Conservation (phyloP, 1,284 basidiomycete genomes). For the Irpex lacteus region DNA sequence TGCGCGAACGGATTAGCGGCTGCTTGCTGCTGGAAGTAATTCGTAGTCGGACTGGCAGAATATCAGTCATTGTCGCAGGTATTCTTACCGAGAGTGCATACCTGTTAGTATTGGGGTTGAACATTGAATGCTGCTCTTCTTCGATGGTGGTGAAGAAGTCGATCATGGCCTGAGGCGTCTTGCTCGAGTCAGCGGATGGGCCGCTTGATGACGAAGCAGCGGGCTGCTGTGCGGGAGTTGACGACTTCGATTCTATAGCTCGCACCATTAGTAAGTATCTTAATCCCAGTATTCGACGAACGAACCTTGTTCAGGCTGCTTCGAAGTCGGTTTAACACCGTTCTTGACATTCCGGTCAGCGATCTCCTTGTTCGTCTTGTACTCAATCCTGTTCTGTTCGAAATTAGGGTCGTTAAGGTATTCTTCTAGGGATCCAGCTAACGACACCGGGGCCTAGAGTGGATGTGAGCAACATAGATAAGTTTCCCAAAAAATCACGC, state of each 20-base stretch:
- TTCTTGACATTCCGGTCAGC: conserved; percentile 52
- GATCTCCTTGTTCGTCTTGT: conserved; percentile 82
- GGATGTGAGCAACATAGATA: background rate
- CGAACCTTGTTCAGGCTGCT: conserved; percentile 28
- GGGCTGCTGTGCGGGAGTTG: conserved; percentile 14
- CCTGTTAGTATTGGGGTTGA: conserved; percentile 62
- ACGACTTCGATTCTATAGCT: conserved; percentile 23
- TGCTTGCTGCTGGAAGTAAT: conserved; percentile 61
- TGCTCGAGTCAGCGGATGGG: conserved; percentile 18
- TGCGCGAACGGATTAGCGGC: conserved; percentile 80
- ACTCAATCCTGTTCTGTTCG: conserved; percentile 87
- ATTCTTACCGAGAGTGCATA: conserved; percentile 23
- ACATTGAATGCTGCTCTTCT: conserved; percentile 74
- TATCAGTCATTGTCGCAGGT: conserved; percentile 10
- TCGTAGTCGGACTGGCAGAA: conserved; percentile 43
- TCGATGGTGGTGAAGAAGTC: conserved; percentile 96
- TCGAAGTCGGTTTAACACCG: conserved; percentile 25
- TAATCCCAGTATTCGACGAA: background rate
- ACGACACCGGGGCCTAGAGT: conserved; percentile 83
- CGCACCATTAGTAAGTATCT: background rate
- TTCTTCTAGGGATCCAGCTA: conserved; percentile 92
- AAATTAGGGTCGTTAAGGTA: conserved; percentile 96
- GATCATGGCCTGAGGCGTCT: conserved; percentile 42
- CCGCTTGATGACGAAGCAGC: conserved; percentile 22
- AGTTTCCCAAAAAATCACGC: conserved; percentile 26